These are phyloP conservation scores for Ceratocystis lukuohia DNA, from an alignment of 2,329 filamentous ascomycete genomes.

Conservation along the genomic window DNA sequence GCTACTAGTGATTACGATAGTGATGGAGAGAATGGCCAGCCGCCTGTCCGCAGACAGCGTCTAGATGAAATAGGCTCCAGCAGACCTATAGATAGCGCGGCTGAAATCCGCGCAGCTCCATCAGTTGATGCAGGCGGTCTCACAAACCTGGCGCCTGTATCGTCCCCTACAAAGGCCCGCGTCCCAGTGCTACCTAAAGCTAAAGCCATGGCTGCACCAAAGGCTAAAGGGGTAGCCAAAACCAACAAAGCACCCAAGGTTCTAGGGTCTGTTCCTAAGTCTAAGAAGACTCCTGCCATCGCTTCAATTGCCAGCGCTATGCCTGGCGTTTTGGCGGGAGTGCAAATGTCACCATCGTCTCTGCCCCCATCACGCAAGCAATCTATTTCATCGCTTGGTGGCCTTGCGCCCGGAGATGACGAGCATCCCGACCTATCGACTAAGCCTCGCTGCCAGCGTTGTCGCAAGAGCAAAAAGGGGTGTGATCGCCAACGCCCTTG, in stretches of 20 bases:
- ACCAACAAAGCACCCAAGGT: conserved; percentile 37
- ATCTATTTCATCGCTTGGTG: conserved; percentile 50
- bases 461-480: conserved; percentile 98
- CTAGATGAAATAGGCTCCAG: conserved; percentile 32
- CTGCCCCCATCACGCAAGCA: conserved; percentile 63
- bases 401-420: conserved; percentile 50
- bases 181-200: conserved; percentile 25
- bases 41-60: conserved; percentile 46
- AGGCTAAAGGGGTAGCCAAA: conserved; percentile 27
- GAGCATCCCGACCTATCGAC: conserved; percentile 85
- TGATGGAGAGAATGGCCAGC: conserved; percentile 43
- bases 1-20: conserved; percentile 68
- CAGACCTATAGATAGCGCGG: conserved; percentile 28
- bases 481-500: conserved; percentile 95
- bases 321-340: conserved; percentile 22
- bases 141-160: neutral
- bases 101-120: neutral
- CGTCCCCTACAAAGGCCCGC: conserved; percentile 15
- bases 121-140: conserved; percentile 10
- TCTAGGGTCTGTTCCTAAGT: conserved; percentile 27
- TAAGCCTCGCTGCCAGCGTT: conserved; percentile 94
- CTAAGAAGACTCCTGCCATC: conserved; percentile 39
- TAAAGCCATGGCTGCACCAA: conserved; percentile 27
- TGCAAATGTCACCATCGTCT: conserved; percentile 48
- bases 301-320: conserved; percentile 26